Evolutionary conservation across 495 filamentous ascomycete genomes (phyloP).

Genomic region (Penicillium fimorum): DNA sequence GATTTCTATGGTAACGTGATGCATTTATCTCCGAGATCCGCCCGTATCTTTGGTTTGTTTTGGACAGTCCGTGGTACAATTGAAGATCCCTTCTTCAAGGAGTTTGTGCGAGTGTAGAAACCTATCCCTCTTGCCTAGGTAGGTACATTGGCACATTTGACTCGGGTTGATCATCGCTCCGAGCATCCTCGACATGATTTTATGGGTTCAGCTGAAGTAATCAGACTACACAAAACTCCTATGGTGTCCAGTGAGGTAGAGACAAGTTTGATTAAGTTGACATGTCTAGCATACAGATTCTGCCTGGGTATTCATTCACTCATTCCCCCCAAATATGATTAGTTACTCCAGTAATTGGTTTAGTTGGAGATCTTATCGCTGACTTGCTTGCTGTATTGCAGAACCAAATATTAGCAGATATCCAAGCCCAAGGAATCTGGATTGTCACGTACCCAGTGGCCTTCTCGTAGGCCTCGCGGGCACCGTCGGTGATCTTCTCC

Average conservation of each 20-base stretch:
- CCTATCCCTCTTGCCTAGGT: not conserved
- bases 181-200: not conserved
- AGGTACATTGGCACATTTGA: not conserved
- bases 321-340: not conserved
- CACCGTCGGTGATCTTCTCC: conserved; percentile 14
- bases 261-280: not conserved
- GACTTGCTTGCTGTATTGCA: conserved; percentile 1
- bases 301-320: conserved; percentile 2
- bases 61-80: not conserved
- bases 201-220: not conserved
- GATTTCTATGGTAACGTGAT: not conserved
- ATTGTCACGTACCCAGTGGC: conserved; percentile 8
- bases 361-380: conserved; percentile 8
- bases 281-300: not conserved
- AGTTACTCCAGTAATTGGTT: not conserved
- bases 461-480: conserved; percentile 10
- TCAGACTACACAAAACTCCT: not conserved
- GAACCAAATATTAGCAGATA: not conserved
- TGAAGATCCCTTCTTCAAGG: not conserved
- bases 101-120: not conserved
- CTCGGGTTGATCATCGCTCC: not conserved
- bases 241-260: not conserved
- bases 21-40: not conserved
- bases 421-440: not conserved
- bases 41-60: not conserved